A percentile compares a stretch with the other conserved stretches of the same genome.
These are phyloP conservation scores for Suillus fuscotomentosus DNA, from an alignment of 768 basidiomycete genomes.

Conservation along the genomic window DNA sequence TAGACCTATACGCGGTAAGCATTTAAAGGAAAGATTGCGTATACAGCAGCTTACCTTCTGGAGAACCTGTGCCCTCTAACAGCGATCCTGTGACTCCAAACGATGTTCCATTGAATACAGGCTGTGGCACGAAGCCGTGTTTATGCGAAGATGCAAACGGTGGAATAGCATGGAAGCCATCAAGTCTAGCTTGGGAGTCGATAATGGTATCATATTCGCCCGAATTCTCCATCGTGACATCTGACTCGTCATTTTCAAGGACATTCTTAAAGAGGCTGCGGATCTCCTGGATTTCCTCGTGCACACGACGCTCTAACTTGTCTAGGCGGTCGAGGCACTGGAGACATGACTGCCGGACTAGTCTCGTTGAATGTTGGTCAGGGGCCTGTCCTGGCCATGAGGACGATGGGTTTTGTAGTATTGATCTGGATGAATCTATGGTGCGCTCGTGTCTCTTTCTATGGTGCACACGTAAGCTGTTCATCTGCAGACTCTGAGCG, in stretches of 20 bases:
- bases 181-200: background rate
- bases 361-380: background rate
- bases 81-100: background rate
- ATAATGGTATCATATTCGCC: background rate
- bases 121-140: background rate
- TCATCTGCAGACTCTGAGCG: background rate
- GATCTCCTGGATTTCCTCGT: background rate
- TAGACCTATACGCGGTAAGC: background rate
- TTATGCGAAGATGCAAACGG: background rate
- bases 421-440: background rate
- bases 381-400: background rate
- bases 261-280: background rate
- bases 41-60: background rate
- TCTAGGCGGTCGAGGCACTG: background rate
- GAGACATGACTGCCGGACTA: background rate
- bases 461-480: background rate
- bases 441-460: background rate
- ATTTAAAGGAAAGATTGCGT: background rate
- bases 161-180: background rate
- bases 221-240: background rate
- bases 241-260: background rate
- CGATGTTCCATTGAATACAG: background rate
- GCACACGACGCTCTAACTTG: background rate
- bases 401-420: background rate
- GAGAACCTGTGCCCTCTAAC: background rate